Base-by-base conservation (phyloP, 768 basidiomycete species). In the Suillus occidentalis region DNA sequence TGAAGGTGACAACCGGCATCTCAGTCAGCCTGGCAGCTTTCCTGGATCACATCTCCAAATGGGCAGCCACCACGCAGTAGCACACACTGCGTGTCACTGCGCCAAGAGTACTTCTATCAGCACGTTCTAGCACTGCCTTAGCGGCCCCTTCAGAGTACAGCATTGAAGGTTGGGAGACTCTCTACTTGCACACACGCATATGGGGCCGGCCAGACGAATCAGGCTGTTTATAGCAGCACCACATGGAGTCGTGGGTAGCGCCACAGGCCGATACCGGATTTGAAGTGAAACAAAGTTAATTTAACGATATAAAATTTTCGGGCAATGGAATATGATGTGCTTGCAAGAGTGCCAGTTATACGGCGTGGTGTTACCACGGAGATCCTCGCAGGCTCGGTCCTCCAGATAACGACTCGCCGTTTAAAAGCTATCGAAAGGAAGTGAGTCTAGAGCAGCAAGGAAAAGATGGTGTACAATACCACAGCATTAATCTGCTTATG, bases 401-500 rank as follows among this genome's bases (percentile, higher is more conserved):
- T 64, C 68, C 67, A 43, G 74, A 69, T 28, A 77, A 65, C 20
- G 69, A 72, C 49, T 73, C 76, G 28, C 76, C 76, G n/a, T 67
- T 78, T 6, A 73, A 67, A 20, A 77, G 74, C 76, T 77, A 62
- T 2, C 20, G 18, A 13, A 37, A 60, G 22, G 9, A 52, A 68
- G 67, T 61, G 2, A 67, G 63, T 63, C 49, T 6, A 43, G 22
- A 28, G 4, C 40, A 12, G 20, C 28, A 5, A 61, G 7, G 60
- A 52, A 10, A 39, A 49, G 14, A 40, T 10, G 12, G 13, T n/a
- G 47, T 1, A 65, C 75, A 36, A 13, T 63, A 77, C 76, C 67
- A 66, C 77, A 52, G 57, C 65, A 60, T 56, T 67, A 58, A 77
- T 77, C 34, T 77, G 76, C 63, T 78, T 74, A 64, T 77, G 76